A percentile compares a stretch with the other conserved stretches of the same genome.
These are phyloP conservation scores for Rusavskia elegans DNA, from an alignment of 495 filamentous ascomycete species.

Conservation along the genomic window DNA sequence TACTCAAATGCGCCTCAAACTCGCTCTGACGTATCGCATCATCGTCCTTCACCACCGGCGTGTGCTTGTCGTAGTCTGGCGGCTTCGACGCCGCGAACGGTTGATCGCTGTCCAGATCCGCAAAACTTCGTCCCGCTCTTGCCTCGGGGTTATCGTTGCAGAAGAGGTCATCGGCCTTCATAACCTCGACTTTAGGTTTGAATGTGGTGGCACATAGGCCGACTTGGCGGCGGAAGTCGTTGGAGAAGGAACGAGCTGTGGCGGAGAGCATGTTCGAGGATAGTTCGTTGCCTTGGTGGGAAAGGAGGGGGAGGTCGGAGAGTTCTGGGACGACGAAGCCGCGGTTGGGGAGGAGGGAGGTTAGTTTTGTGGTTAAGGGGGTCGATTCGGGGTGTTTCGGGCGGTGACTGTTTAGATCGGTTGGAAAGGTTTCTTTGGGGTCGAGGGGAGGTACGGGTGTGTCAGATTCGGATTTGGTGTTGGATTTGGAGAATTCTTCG, in stretches of 20 bases:
- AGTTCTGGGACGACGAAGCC: constrained; percentile 19
- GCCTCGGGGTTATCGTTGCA: constrained; percentile 12
- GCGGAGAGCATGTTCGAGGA: constrained; percentile 2
- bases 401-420: not conserved
- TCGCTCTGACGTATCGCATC: not conserved
- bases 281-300: constrained; percentile 19
- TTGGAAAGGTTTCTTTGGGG: constrained; percentile 8
- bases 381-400: constrained; percentile 5
- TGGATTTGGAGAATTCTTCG: constrained; percentile 39
- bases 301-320: constrained; percentile 20
- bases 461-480: not conserved
- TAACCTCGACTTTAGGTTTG: constrained; percentile 2
- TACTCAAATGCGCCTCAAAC: constrained; percentile 2
- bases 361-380: constrained; percentile 6
- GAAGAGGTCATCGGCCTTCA: constrained; percentile 18
- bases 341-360: constrained; percentile 9
- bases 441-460: constrained; percentile 2
- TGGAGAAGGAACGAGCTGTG: constrained; percentile 17
- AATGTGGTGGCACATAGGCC: constrained; percentile 20
- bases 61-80: not conserved
- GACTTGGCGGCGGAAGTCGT: constrained; percentile 20
- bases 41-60: not conserved
- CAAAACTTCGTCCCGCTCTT: not conserved
- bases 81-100: not conserved
- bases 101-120: not conserved